These are phyloP conservation scores for Yarrowia alimentaria DNA, from an alignment of 805 yeast genomes.

Conservation along the genomic window DNA sequence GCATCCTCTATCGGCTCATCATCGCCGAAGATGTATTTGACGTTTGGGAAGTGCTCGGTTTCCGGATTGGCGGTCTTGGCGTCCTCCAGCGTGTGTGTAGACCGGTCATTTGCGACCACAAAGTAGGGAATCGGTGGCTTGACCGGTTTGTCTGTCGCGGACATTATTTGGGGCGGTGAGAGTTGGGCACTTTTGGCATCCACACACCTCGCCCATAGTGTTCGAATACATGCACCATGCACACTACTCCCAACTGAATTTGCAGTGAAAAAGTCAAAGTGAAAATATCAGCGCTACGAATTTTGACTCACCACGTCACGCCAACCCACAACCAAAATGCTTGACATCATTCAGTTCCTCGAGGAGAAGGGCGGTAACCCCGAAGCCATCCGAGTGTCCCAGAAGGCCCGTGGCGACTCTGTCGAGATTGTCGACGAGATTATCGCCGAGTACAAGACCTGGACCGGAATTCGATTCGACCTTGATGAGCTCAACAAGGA, in stretches of 20 bases:
- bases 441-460: conserved; percentile 81
- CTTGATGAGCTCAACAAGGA: conserved; percentile 87
- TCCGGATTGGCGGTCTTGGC: conserved; percentile 2
- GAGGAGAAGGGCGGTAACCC: conserved; percentile 98
- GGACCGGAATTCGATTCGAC: conserved; percentile 88
- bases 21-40: conserved; percentile 21
- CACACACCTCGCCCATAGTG: too few relatives aligned
- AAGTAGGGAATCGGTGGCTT: conserved; percentile 1
- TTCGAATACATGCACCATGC: not conserved
- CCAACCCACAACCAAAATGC: conserved; percentile 50
- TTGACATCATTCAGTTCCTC: conserved; percentile 87
- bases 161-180: too few relatives aligned
- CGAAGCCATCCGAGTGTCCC: conserved; percentile 80
- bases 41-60: conserved; percentile 14
- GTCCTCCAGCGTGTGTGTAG: conserved; percentile 1
- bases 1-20: conserved; percentile 23
- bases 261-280: conserved; percentile 17
- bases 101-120: conserved; percentile 15
- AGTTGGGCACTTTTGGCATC: too few relatives aligned
- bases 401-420: conserved; percentile 88
- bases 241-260: not conserved
- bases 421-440: conserved; percentile 97
- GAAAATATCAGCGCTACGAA: conserved; percentile 8
- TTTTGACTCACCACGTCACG: conserved; percentile 19
- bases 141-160: too few relatives aligned